Percentiles rank a stretch among this genome's conserved stretches.
Evolutionary conservation across 140 eudicot species (phyloP).

Genomic region (Ambrosia hybrid): DNA sequence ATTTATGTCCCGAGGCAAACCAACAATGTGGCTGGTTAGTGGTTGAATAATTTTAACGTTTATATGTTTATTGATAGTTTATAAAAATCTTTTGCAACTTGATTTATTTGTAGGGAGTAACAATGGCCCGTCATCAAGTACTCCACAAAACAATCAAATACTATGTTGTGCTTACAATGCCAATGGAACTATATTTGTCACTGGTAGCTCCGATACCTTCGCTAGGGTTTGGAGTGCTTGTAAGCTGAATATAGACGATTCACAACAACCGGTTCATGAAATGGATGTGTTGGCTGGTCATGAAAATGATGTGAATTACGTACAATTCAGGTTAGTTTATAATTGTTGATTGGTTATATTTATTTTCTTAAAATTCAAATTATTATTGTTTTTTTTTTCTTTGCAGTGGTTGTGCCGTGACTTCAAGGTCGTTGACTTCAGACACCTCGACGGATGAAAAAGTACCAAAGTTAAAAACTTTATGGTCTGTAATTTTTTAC

Average conservation of each 20-base stretch:
- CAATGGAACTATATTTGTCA: constrained; percentile 84
- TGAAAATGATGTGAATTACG: constrained; percentile 97
- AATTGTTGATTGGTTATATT: not conserved
- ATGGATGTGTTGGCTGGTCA: constrained; percentile 92
- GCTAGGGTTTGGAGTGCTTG: constrained; percentile 99
- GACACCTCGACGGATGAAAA: constrained; percentile 64
- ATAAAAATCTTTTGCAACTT: constrained; percentile 11
- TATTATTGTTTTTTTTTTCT: constrained; percentile 1
- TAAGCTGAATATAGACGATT: constrained; percentile 61
- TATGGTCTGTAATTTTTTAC: constrained; percentile 51
- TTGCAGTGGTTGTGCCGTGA: constrained; percentile 91
- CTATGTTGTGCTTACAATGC: constrained; percentile 96
- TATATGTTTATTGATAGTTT: not conserved
- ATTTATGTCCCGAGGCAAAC: constrained; percentile 70
- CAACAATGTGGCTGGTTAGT: constrained; percentile 55
- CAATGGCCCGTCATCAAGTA: constrained; percentile 49
- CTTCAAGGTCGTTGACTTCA: constrained; percentile 57
- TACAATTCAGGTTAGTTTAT: constrained; percentile 83
- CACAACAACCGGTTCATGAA: constrained; percentile 77
- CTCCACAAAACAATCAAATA: constrained; percentile 66
- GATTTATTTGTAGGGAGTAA: constrained; percentile 54
- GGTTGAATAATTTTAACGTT: constrained; percentile 6
- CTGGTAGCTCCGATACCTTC: constrained; percentile 96
- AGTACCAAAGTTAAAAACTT: constrained; percentile 68
- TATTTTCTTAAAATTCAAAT: not conserved